These are phyloP conservation scores for Pulveroboletus sp. DNA, from an alignment of 768 basidiomycete genomes.

Conservation along the genomic window DNA sequence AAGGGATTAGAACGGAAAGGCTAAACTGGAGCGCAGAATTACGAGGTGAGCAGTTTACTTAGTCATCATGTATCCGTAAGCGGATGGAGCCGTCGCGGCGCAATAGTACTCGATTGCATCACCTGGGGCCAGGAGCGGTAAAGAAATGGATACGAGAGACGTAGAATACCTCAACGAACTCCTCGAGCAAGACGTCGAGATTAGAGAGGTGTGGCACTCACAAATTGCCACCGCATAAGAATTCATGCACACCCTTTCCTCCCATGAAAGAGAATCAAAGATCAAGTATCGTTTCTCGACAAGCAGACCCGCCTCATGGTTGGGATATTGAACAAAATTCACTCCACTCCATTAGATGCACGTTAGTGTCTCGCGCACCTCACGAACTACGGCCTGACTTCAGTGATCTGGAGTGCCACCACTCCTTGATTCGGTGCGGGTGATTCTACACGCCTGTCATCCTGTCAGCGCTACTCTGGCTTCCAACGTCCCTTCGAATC, in stretches of 20 bases:
- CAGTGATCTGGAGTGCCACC: constrained; percentile 45
- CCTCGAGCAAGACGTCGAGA: constrained; percentile 59
- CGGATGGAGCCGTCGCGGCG: too few species aligned
- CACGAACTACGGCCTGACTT: constrained; percentile 9
- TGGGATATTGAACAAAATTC: constrained; percentile 76
- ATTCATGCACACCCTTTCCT: background rate
- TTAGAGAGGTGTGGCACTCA: constrained; percentile 52
- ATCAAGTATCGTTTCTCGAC: constrained; percentile 69
- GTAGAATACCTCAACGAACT: constrained; percentile 54
- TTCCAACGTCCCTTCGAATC: constrained; percentile 58
- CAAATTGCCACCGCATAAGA: background rate
- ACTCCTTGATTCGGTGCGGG: constrained; percentile 54
- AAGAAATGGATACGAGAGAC: constrained; percentile 52
- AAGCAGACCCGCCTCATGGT: constrained; percentile 68
- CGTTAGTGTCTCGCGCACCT: constrained; percentile 40
- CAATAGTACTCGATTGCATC: too few species aligned
- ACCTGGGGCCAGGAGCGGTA: too few species aligned
- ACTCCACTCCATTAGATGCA: constrained; percentile 61
- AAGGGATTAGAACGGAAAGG: background rate
- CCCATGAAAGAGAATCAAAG: constrained; percentile 66
- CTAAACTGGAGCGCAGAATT: too few species aligned
- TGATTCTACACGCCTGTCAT: constrained; percentile 52
- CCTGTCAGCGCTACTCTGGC: constrained; percentile 51
- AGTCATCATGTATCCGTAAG: too few species aligned
- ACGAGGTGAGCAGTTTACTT: too few species aligned